Percentiles rank a stretch among this genome's conserved stretches.
phyloP scores from a whole-genome alignment of 2,329 filamentous ascomycete species.

The Fusarium tuaranense region DNA sequence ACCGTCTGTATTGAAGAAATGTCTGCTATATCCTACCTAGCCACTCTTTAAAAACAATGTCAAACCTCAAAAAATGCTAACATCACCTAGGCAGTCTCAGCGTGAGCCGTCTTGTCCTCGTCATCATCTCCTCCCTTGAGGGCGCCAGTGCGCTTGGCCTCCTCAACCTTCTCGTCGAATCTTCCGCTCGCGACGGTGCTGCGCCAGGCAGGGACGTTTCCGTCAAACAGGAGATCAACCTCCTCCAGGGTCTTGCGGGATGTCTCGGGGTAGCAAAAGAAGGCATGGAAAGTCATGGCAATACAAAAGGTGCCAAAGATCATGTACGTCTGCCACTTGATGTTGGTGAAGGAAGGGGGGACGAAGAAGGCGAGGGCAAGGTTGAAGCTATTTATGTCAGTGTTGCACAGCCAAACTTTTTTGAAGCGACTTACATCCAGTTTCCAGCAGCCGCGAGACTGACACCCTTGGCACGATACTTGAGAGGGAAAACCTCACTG shows the following conservation, averaged over 20 bases:
- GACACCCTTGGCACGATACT: conserved; percentile 64
- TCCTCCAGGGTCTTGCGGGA: conserved; percentile 47
- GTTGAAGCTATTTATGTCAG: conserved; percentile 49
- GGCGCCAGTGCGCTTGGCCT: conserved; percentile 34
- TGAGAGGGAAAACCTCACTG: conserved; percentile 65
- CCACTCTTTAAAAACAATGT: not conserved
- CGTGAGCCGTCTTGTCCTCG: conserved; percentile 28
- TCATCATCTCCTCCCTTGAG: conserved; percentile 30
- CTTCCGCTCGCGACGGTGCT: conserved; percentile 22
- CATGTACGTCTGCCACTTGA: conserved; percentile 63
- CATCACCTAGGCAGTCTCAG: conserved; percentile 35
- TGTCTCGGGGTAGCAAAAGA: conserved; percentile 69
- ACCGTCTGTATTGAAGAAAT: not conserved
- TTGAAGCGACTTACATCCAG: conserved; percentile 49
- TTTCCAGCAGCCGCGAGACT: conserved; percentile 62
- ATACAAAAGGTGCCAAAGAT: conserved; percentile 57
- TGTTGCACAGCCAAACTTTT: fast-evolving
- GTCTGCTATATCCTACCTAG: not conserved
- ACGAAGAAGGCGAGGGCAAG: conserved; percentile 55
- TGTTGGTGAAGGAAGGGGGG: conserved; percentile 52
- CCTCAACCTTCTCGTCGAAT: conserved; percentile 34
- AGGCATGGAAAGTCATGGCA: conserved; percentile 56
- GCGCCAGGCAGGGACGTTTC: conserved; percentile 38
- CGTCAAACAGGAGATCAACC: conserved; percentile 38
- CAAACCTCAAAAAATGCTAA: not conserved